phyloP scores from a whole-genome alignment of 2,329 filamentous ascomycete species.

The Podosphaera aphanis region DNA sequence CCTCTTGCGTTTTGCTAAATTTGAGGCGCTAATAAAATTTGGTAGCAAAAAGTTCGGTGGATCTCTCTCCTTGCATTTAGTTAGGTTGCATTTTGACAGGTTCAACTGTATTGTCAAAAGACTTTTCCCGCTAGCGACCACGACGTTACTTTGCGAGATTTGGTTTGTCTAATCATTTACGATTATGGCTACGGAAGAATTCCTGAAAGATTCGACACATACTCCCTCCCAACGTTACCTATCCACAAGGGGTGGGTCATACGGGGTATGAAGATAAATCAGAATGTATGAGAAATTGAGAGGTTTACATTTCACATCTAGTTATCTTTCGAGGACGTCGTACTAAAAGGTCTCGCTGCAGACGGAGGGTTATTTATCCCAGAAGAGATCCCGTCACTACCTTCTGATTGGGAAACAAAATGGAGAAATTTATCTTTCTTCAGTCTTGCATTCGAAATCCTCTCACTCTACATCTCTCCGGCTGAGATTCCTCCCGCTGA shows the following conservation, averaged over 20 bases:
- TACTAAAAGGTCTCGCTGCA: conserved; percentile 65
- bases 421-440: conserved; percentile 64
- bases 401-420: conserved; percentile 35
- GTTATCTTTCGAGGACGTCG: conserved; percentile 78
- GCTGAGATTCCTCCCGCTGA: conserved; percentile 62
- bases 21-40: too few species aligned
- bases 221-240: conserved; percentile 36
- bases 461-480: conserved; percentile 68
- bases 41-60: too few species aligned
- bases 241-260: conserved; percentile 37
- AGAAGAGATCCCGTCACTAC: conserved; percentile 48
- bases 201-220: conserved; percentile 5
- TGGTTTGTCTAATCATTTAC: too few species aligned
- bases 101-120: too few species aligned
- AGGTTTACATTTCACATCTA: conserved; percentile 17
- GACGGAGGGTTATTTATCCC: conserved; percentile 83
- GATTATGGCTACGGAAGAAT: too few species aligned
- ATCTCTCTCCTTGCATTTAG: too few species aligned
- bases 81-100: too few species aligned
- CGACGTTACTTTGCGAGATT: too few species aligned
- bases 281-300: conserved; percentile 3
- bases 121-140: too few species aligned
- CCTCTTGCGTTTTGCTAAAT: too few species aligned
- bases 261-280: conserved; percentile 25
- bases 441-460: conserved; percentile 63